These are phyloP conservation scores for Populus hybrid DNA, from an alignment of 441 rosid species.

Conservation along the genomic window DNA sequence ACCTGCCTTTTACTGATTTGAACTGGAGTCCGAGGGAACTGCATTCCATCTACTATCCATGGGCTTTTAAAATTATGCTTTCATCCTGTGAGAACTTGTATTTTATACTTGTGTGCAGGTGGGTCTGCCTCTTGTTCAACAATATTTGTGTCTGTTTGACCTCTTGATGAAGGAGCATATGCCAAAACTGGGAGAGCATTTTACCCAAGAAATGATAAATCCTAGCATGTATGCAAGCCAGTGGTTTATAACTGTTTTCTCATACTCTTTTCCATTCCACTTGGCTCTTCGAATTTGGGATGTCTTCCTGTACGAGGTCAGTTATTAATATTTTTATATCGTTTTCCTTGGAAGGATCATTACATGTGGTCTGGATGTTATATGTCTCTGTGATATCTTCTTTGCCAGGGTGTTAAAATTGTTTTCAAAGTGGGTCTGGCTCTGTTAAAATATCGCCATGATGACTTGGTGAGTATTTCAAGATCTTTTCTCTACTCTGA, in stretches of 20 bases:
- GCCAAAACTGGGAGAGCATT: slow-evolving; percentile 93
- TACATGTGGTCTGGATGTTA: slow-evolving; percentile 4
- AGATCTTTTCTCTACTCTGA: slow-evolving; percentile 11
- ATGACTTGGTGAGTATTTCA: slow-evolving; percentile 60
- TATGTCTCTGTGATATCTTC: slow-evolving; percentile 1
- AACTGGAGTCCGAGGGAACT: neutral
- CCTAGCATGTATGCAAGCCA: slow-evolving; percentile 99
- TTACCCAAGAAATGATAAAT: slow-evolving; percentile 79
- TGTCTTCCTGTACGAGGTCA: slow-evolving; percentile 87
- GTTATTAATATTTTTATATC: slow-evolving; percentile 7
- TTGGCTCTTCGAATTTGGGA: slow-evolving; percentile 95
- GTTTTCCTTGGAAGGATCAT: neutral
- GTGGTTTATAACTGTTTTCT: slow-evolving; percentile 95
- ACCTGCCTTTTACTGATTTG: neutral
- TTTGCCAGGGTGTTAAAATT: slow-evolving; percentile 75
- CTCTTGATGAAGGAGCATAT: slow-evolving; percentile 66
- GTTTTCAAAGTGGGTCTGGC: slow-evolving; percentile 94
- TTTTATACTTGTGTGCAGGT: slow-evolving; percentile 38
- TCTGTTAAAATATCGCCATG: slow-evolving; percentile 76
- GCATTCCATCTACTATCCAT: neutral
- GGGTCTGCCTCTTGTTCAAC: slow-evolving; percentile 95
- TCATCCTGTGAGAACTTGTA: neutral
- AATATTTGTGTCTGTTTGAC: slow-evolving; percentile 76
- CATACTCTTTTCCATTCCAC: slow-evolving; percentile 85
- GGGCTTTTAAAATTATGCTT: too few species aligned